phyloP scores from a whole-genome alignment of 2,329 filamentous ascomycete species.

The Neofusicoccum umdonicola region DNA sequence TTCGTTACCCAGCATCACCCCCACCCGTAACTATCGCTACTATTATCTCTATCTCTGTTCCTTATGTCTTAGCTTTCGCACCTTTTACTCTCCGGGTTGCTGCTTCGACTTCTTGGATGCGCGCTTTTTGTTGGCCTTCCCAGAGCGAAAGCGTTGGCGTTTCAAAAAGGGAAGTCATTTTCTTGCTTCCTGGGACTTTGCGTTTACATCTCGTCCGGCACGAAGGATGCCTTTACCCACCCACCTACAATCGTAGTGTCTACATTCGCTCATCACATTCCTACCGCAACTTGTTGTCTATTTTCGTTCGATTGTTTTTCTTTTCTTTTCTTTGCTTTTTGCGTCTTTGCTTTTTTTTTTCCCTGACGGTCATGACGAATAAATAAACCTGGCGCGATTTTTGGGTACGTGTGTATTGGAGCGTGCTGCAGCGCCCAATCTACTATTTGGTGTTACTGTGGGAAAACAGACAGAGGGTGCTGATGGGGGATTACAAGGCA shows the following conservation, averaged over 20 bases:
- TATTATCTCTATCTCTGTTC: background rate
- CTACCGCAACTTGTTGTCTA: background rate
- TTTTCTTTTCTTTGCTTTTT: background rate
- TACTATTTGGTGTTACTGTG: conserved; percentile 9
- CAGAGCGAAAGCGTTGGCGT: conserved; percentile 16
- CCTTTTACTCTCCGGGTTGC: background rate
- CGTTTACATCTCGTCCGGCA: conserved; percentile 8
- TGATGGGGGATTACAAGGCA: background rate
- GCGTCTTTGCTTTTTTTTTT: background rate
- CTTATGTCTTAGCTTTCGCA: background rate
- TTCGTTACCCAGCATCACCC: background rate
- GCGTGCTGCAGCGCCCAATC: background rate
- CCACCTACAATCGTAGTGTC: conserved; percentile 13
- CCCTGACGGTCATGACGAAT: conserved; percentile 12
- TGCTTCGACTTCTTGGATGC: conserved; percentile 1
- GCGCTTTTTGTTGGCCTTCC: conserved; percentile 1
- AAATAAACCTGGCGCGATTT: conserved; percentile 11
- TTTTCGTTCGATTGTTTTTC: background rate
- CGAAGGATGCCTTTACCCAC: conserved; percentile 6
- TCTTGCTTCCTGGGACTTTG: background rate
- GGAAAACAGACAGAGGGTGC: conserved; percentile 11
- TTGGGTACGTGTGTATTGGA: conserved; percentile 8
- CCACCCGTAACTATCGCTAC: background rate
- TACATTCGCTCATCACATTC: conserved; percentile 12
- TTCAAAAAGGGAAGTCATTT: background rate